phyloP scores from a whole-genome alignment of 163 green algal species.

The Scenedesmus sp. region DNA sequence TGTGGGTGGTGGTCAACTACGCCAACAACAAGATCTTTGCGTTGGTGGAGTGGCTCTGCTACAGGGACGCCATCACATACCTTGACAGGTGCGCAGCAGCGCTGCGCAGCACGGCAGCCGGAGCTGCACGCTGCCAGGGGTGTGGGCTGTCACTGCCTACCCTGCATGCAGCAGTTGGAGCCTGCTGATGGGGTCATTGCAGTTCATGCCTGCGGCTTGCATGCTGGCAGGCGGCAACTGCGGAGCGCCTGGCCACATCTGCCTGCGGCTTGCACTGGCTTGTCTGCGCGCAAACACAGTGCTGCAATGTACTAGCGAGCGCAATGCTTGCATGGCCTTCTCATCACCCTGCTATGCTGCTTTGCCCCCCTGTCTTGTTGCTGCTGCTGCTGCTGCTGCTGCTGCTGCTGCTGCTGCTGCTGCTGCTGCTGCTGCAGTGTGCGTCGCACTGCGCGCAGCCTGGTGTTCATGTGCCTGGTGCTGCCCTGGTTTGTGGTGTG shows the following conservation, averaged over 20 bases:
- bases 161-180: not conserved
- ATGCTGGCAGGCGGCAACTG: too few relatives aligned
- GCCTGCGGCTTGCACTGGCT: too few relatives aligned
- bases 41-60: conserved; percentile 34
- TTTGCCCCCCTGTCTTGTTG: not conserved
- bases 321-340: too few relatives aligned
- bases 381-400: not conserved
- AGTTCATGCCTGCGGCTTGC: not conserved
- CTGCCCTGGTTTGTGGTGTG: conserved; percentile 48
- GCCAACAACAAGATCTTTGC: conserved; percentile 26
- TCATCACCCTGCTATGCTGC: too few relatives aligned
- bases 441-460: conserved; percentile 19
- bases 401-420: conserved; percentile 1
- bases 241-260: too few relatives aligned
- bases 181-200: not conserved
- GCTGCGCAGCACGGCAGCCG: too few relatives aligned
- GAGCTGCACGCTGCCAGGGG: too few relatives aligned
- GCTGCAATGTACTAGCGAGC: too few relatives aligned
- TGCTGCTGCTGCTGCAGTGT: conserved; percentile 19
- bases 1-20: conserved; percentile 42
- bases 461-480: conserved; percentile 55
- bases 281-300: too few relatives aligned
- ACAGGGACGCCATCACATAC: conserved; percentile 36
- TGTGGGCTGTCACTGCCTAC: not conserved
- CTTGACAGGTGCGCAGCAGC: conserved; percentile 32